Percentiles rank a stretch among this genome's conserved stretches.
Evolutionary conservation across 2,329 filamentous ascomycete species (phyloP).

Genomic region (Dendrostoma leiphaemia): DNA sequence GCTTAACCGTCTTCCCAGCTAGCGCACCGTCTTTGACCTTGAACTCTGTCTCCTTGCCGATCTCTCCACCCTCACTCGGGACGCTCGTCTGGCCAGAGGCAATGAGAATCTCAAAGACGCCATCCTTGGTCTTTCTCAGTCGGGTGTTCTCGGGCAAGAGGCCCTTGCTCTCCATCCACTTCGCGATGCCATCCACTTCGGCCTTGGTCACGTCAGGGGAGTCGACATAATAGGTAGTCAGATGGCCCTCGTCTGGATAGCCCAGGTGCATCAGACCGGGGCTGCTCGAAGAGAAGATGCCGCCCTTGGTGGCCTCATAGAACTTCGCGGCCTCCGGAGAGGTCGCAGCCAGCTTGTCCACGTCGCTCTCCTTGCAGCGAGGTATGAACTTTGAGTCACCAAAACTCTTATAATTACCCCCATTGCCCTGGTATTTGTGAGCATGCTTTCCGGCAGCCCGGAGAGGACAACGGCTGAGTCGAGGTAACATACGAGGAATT

Average conservation of each 20-base stretch:
- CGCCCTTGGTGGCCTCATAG: slow-evolving; percentile 67
- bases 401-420: slow-evolving; percentile 84
- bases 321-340: slow-evolving; percentile 59
- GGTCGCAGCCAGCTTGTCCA: slow-evolving; percentile 63
- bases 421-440: too few species aligned
- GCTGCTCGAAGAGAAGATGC: slow-evolving; percentile 67
- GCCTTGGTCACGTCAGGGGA: slow-evolving; percentile 70
- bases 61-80: slow-evolving; percentile 64
- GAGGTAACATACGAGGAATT: too few species aligned
- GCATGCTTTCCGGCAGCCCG: too few species aligned
- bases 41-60: slow-evolving; percentile 64
- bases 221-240: slow-evolving; percentile 81
- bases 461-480: too few species aligned
- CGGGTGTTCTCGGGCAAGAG: slow-evolving; percentile 76
- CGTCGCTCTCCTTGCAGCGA: slow-evolving; percentile 60
- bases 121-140: slow-evolving; percentile 63
- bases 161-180: slow-evolving; percentile 69
- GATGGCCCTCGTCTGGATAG: slow-evolving; percentile 70
- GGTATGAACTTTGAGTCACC: slow-evolving; percentile 84
- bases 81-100: slow-evolving; percentile 63
- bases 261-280: slow-evolving; percentile 71
- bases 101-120: slow-evolving; percentile 70
- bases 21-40: slow-evolving; percentile 57
- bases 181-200: slow-evolving; percentile 71
- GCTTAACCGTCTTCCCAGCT: slow-evolving; percentile 64